Percentiles rank a stretch among this genome's conserved stretches.
phyloP scores from a whole-genome alignment of 345 rosid genomes.

The Dipteronia sinensis region DNA sequence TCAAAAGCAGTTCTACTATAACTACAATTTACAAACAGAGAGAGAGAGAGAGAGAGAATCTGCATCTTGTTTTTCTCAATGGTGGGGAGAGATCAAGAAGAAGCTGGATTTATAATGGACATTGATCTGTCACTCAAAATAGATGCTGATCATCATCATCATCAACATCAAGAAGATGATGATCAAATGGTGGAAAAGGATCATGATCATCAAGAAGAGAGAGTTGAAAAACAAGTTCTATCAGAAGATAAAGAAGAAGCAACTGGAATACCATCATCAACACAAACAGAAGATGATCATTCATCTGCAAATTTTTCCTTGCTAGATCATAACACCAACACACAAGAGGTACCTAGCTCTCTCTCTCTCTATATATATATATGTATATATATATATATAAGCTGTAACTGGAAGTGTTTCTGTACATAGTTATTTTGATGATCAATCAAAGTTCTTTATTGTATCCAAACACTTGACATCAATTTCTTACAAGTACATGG shows the following conservation, averaged over 20 bases:
- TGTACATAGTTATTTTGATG: neutral
- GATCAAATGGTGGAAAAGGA: neutral
- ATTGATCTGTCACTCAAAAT: constrained; percentile 52
- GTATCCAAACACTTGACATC: neutral
- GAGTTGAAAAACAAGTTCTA: neutral
- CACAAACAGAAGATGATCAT: constrained; percentile 15
- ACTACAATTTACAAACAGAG: neutral
- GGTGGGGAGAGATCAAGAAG: constrained; percentile 1
- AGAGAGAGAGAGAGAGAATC: constrained; percentile 12
- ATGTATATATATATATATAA: neutral
- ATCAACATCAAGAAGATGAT: constrained; percentile 2
- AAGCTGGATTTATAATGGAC: constrained; percentile 25
- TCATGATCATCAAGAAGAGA: constrained; percentile 3
- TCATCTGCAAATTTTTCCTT: constrained; percentile 16
- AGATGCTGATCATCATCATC: constrained; percentile 27
- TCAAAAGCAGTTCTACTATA: constrained; percentile 48
- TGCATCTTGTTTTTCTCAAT: constrained; percentile 7
- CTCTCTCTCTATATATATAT: too few species aligned
- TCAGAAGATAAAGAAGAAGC: constrained; percentile 7
- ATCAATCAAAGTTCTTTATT: neutral
- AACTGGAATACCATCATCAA: neutral
- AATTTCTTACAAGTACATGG: too few species aligned
- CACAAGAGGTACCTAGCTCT: neutral
- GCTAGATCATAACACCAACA: constrained; percentile 12
- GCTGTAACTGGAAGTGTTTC: neutral